phyloP scores from a whole-genome alignment of 202 grass and related monocot species.

The Saccharum hybrid region DNA sequence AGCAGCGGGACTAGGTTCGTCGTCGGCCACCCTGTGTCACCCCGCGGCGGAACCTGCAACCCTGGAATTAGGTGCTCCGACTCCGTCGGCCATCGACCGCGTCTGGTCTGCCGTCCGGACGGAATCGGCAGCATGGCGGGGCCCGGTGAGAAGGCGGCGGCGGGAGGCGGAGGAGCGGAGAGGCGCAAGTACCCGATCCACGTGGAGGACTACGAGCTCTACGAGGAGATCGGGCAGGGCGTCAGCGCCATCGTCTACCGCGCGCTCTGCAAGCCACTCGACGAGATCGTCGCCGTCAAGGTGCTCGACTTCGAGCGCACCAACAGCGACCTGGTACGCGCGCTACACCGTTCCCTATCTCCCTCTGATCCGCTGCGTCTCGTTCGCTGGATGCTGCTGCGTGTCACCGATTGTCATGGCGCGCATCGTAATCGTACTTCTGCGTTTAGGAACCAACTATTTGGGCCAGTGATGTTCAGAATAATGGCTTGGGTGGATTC shows the following conservation, averaged over 20 bases:
- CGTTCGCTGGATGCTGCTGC: background rate
- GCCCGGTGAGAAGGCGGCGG: slow-evolving; percentile 42
- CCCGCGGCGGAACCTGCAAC: too few species aligned
- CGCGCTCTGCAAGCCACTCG: slow-evolving; percentile 64
- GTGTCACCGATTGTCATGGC: background rate
- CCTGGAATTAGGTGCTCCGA: background rate
- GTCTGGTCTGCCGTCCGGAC: background rate
- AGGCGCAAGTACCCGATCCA: slow-evolving; percentile 82
- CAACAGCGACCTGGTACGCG: slow-evolving; percentile 83
- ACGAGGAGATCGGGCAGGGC: slow-evolving; percentile 87
- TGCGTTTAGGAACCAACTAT: background rate
- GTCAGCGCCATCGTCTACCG: slow-evolving; percentile 90
- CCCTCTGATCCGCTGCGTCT: too few species aligned
- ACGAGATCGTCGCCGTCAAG: slow-evolving; percentile 86
- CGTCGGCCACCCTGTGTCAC: too few species aligned
- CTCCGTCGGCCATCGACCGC: background rate
- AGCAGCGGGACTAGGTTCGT: slow-evolving; percentile 18
- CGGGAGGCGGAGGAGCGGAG: slow-evolving; percentile 34
- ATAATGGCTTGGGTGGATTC: background rate
- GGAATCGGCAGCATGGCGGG: slow-evolving; percentile 40
- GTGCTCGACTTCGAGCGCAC: slow-evolving; percentile 91
- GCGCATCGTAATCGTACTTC: too few species aligned
- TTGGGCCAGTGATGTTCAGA: too few species aligned
- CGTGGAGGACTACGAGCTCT: slow-evolving; percentile 81
- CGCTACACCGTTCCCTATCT: background rate